Percentiles rank a stretch among this genome's conserved stretches.
These are phyloP conservation scores for Populus davidiana DNA, from an alignment of 345 rosid genomes.

Conservation along the genomic window DNA sequence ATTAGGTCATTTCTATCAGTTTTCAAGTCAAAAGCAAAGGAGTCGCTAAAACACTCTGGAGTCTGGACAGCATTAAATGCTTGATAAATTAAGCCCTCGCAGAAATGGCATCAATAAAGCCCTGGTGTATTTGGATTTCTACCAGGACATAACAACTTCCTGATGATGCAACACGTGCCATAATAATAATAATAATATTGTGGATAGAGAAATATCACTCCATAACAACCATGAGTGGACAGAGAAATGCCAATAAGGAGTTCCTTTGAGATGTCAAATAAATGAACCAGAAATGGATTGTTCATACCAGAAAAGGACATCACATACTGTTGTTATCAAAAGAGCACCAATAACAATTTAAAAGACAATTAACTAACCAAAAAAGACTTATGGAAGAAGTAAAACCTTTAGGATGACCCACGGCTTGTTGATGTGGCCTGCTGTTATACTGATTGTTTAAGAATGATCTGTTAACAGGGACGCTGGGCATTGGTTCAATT, in stretches of 20 bases:
- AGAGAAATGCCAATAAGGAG: not conserved
- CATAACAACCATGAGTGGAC: not conserved
- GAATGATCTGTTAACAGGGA: slow-evolving; percentile 46
- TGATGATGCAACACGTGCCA: not conserved
- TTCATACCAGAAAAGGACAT: not conserved
- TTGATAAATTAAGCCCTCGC: not conserved
- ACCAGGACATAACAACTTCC: no score
- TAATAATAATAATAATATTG: not conserved
- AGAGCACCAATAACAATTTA: not conserved
- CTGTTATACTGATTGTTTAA: slow-evolving; percentile 47
- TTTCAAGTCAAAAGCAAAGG: not conserved
- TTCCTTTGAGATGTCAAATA: not conserved
- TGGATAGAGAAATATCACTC: not conserved
- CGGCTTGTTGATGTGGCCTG: slow-evolving; percentile 51
- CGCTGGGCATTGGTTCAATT: slow-evolving; percentile 40
- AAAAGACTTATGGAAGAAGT: not conserved
- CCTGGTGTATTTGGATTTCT: not conserved
- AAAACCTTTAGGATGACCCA: slow-evolving; percentile 65
- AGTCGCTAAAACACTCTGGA: not conserved
- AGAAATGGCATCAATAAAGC: not conserved
- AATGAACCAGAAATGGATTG: not conserved
- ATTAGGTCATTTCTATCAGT: not conserved
- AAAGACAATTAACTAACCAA: not conserved
- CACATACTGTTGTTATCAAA: not conserved
- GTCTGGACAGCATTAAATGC: not conserved